These are phyloP conservation scores for Mrakia frigida DNA, from an alignment of 768 basidiomycete species.

Conservation along the genomic window DNA sequence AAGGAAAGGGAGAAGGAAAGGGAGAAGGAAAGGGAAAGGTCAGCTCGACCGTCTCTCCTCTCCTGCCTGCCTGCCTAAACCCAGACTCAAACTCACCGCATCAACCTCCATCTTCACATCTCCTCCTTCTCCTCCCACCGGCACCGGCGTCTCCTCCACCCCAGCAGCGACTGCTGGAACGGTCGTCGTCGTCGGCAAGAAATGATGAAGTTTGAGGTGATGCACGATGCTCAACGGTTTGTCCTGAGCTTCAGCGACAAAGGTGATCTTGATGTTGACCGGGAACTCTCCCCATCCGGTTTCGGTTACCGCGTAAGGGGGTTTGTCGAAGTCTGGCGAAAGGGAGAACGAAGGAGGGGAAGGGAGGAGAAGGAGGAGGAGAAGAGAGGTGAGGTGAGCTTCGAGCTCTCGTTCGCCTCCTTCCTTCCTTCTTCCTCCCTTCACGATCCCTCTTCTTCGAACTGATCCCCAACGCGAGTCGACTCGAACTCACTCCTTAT, in stretches of 20 bases:
- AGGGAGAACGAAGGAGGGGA: neutral
- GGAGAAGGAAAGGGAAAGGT: neutral
- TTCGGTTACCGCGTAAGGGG: constrained; percentile 91
- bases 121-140: neutral
- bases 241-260: constrained; percentile 82
- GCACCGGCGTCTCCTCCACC: neutral
- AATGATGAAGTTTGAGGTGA: constrained; percentile 77
- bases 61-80: neutral
- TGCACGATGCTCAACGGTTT: constrained; percentile 83
- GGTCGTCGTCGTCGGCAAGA: too few relatives aligned
- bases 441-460: too few relatives aligned
- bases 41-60: neutral
- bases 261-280: constrained; percentile 83
- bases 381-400: neutral
- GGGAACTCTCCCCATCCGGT: constrained; percentile 99
- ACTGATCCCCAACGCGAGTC: too few relatives aligned
- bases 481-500: constrained; percentile 73
- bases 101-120: constrained; percentile 12
- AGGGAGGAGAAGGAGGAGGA: neutral
- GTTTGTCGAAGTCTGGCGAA: constrained; percentile 71
- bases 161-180: neutral
- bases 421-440: neutral
- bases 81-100: neutral
- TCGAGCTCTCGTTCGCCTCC: neutral
- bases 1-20: neutral